Evolutionary conservation across 202 grass and related monocot genomes (phyloP), one percentile per base, ranked within the genome.

Genomic region (Carex arenaria): DNA sequence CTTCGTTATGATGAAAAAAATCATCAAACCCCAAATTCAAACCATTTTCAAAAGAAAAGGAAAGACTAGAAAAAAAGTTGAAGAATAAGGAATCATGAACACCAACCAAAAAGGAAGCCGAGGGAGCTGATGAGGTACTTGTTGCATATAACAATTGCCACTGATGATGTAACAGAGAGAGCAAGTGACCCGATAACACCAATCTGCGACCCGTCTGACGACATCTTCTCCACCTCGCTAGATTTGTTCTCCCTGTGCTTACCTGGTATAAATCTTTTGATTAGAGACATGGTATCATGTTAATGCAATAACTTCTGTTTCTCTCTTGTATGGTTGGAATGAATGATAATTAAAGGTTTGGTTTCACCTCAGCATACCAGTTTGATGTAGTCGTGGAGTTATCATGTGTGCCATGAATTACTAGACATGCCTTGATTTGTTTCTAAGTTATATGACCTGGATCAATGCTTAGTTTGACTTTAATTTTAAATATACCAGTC

Each of bases 91-190:
- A 80, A 23, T 80, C 22, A 85, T 69, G 18, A 73, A 28, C 73
- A 79, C 89, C 81, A 26, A 98, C 96, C 96, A 55, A 95, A 98
- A 61, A 92, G 84, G 89, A 98, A 98, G 57, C 82, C 84, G 19
- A 98, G 95, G 42, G 71, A 84, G 91, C 95, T 93, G 69, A 98
- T 95, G 86, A 98, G 91, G 82, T 92, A 94, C 85, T 98, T 98
- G 89, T 98, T 98, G 83, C 95, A 98, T 64, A 98, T 98, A 82
- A 98, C 95, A 74, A 98, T 95, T 18, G 95, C 88, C 61, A 98
- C 95, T 5, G 95, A 98, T 5, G 95, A 95, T 5, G 93, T 79
- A 42, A 98, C 93, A 17, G 93, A 95, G 42, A 98, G 89, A 15
- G 89, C 85, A 57, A 98, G 83, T 19, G 95, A 90, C 11, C 95